Evolutionary conservation across 495 filamentous ascomycete genomes (phyloP), one percentile per base, ranked within the genome.

Genomic region (Beverwykella pulmonaria): DNA sequence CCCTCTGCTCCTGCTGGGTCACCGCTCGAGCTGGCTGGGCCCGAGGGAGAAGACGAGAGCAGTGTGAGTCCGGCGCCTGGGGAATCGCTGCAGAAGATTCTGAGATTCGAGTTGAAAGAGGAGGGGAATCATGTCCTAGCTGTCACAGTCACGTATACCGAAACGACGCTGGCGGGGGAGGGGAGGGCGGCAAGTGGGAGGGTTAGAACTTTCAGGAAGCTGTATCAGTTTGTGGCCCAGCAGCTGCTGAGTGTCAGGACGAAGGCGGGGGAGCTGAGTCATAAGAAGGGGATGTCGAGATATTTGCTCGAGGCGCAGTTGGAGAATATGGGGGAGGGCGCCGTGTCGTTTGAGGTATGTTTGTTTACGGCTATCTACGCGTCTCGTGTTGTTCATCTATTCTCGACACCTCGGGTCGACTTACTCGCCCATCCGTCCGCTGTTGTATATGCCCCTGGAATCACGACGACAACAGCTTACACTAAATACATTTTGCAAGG

Each of bases 181-280:
- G 74, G 78, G 75, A 50, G 71, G 57, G 70, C 76, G 59, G 84
- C 89, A 61, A 81, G 63, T 60, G 73, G 70, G 14, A 58, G 91
- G 41, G 87, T 89, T 25, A 81, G 95, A 64, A 96, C 91, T 14
- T 98, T 98, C 75, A 81, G 93, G 67, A 98, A 98, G 76, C 77
- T 98, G 64, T 98, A 98, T 75, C 95, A 98, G 76, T 98, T 98
- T 73, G 87, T 93, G 23, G 93, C 92, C 52, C 92, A 93, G 77
- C 87, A 88, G 59, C 90, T 91, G 68, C 78, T 98, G 63, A 90
- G 92, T 59, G 93, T 98, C 23, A 80, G 94, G 61, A 97, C 94
- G 0, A 98, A 98, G 74, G 83, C 88, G 0, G 89, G 88, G 7
- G 80, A 84, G 25, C 68, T 96, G 62, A 73, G 80, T n/a, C 2